These are phyloP conservation scores for Trichoderma guizhouense DNA, from an alignment of 2,329 filamentous ascomycete species.

Conservation along the genomic window DNA sequence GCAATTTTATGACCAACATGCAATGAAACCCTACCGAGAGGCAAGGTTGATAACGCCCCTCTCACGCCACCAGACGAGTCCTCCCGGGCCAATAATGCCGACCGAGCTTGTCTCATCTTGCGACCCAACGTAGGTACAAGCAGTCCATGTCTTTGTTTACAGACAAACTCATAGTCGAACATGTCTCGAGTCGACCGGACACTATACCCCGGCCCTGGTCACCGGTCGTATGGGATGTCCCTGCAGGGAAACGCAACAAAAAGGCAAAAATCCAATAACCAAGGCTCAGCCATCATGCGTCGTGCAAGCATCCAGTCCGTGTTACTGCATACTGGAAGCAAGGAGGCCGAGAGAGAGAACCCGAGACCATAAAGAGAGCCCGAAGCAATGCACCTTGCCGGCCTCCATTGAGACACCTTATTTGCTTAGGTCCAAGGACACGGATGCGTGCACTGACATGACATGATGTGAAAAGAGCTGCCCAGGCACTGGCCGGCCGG, in stretches of 20 bases:
- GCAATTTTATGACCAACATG: background rate
- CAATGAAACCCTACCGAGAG: background rate
- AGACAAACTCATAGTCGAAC: background rate
- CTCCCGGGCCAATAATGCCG: background rate
- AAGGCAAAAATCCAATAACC: background rate
- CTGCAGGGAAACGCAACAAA: background rate
- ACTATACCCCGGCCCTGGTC: background rate
- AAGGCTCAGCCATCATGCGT: background rate
- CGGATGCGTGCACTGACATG: background rate
- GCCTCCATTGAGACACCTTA: background rate
- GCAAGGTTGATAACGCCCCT: background rate
- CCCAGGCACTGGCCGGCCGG: slow-evolving; percentile 1
- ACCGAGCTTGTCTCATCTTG: background rate
- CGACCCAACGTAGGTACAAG: background rate
- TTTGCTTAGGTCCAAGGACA: background rate
- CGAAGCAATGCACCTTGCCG: background rate
- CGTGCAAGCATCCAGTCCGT: background rate
- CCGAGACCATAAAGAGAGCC: background rate
- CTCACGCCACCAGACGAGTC: background rate
- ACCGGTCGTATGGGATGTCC: background rate
- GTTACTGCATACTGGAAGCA: background rate
- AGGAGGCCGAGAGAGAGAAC: background rate
- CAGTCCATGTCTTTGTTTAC: background rate
- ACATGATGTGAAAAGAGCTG: slow-evolving; percentile 3
- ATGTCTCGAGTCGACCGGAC: background rate